Evolutionary conservation across 2,329 filamentous ascomycete genomes (phyloP).

Genomic region (Triangularia verruculosa): DNA sequence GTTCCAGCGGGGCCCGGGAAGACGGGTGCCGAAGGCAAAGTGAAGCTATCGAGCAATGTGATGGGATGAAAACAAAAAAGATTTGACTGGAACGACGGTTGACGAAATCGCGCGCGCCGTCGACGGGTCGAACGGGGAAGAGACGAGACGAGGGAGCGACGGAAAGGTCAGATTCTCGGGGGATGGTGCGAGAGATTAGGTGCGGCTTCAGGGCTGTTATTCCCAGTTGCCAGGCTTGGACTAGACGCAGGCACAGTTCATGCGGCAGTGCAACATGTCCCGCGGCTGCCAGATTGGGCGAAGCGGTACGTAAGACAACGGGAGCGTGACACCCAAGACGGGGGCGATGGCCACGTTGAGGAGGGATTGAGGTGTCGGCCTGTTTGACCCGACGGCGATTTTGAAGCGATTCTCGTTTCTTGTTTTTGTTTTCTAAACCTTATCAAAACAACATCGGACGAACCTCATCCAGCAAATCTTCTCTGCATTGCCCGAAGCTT

Average conservation of each 20-base stretch:
- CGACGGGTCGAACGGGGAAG: neutral
- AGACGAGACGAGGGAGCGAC: neutral
- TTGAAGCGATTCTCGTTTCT: neutral
- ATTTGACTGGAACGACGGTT: neutral
- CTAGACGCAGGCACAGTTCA: conserved; percentile 7
- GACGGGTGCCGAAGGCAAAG: neutral
- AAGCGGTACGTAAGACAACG: conserved; percentile 1
- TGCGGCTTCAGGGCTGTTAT: conserved; percentile 6
- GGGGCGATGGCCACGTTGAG: neutral
- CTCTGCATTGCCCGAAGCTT: neutral
- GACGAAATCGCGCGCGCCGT: neutral
- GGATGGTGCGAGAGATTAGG: conserved; percentile 1
- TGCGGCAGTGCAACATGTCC: conserved; percentile 8
- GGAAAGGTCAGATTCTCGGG: neutral
- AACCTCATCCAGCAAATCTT: neutral
- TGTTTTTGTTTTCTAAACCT: neutral
- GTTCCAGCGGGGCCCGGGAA: neutral
- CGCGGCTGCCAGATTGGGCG: conserved; percentile 10
- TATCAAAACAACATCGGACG: neutral
- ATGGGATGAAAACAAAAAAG: neutral
- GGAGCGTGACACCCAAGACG: neutral
- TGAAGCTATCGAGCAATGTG: neutral
- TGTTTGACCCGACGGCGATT: neutral
- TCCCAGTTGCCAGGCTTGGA: conserved; percentile 12
- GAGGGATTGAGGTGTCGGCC: neutral